phyloP scores from a whole-genome alignment of 306 rosid species.

The Hylodesmum podocarpum region DNA sequence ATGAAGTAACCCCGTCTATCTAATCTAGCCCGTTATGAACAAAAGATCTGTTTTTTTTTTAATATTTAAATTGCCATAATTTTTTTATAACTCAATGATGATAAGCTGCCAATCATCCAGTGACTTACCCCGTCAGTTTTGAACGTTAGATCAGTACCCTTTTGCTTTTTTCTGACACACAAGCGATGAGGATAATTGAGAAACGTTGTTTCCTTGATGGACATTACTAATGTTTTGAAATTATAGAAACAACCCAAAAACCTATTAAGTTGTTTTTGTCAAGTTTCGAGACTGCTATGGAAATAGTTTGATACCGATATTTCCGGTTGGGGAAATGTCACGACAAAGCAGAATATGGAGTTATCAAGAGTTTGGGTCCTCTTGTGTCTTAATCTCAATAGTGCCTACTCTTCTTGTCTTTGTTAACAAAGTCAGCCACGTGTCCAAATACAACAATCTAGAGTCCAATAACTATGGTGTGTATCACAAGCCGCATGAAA shows the following conservation, averaged over 20 bases:
- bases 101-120: background rate
- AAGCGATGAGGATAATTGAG: conserved; percentile 23
- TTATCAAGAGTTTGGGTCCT: conserved; percentile 35
- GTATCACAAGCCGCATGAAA: conserved; percentile 11
- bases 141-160: background rate
- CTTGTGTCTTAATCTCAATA: conserved; percentile 10
- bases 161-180: conserved; percentile 21
- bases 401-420: conserved; percentile 12
- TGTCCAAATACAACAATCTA: background rate
- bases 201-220: conserved; percentile 14
- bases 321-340: conserved; percentile 4
- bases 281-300: conserved; percentile 3
- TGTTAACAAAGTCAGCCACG: background rate
- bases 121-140: background rate
- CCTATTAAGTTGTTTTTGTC: conserved; percentile 35
- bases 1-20: background rate
- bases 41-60: background rate
- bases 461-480: background rate
- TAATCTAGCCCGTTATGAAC: background rate
- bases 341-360: conserved; percentile 31
- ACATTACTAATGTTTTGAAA: background rate
- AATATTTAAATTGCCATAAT: background rate
- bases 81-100: background rate
- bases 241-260: conserved; percentile 18
- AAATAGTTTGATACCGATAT: conserved; percentile 17